Evolutionary conservation across 768 basidiomycete genomes (phyloP).

Genomic region (Auricularia sp.): DNA sequence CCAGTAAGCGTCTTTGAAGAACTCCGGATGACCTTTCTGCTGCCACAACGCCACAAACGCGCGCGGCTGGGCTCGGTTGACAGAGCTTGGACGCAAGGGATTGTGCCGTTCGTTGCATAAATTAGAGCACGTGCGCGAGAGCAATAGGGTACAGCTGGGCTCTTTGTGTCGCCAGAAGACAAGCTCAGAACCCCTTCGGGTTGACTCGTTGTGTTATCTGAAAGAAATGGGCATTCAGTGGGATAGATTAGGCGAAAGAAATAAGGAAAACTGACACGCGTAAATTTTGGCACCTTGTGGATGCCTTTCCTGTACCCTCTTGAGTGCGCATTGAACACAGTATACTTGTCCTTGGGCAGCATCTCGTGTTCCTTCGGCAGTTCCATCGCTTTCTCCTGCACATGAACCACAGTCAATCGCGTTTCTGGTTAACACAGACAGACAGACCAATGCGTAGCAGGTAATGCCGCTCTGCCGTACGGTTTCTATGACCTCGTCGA

Average conservation of each 20-base stretch:
- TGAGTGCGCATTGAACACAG: conserved; percentile 62
- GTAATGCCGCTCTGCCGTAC: conserved; percentile 74
- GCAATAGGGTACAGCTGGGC: too few relatives aligned
- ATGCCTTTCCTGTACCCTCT: conserved; percentile 86
- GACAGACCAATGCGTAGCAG: conserved; percentile 63
- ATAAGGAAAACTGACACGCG: conserved; percentile 50
- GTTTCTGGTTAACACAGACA: not conserved
- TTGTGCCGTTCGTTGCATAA: too few relatives aligned
- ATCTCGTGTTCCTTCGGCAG: conserved; percentile 93
- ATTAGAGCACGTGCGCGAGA: too few relatives aligned
- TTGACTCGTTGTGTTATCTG: conserved; percentile 81
- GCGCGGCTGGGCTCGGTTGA: too few relatives aligned
- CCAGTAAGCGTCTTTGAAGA: too few relatives aligned
- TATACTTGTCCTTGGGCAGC: conserved; percentile 90
- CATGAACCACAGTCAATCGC: not conserved
- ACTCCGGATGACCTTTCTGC: too few relatives aligned
- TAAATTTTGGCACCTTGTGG: conserved; percentile 97
- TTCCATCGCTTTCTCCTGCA: conserved; percentile 59
- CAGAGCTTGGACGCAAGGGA: too few relatives aligned
- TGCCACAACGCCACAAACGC: too few relatives aligned
- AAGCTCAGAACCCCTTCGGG: conserved; percentile 75
- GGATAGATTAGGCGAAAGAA: conserved; percentile 3
- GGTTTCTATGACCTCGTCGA: conserved; percentile 87
- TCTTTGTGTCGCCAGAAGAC: conserved; percentile 2
- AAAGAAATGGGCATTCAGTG: not conserved